A percentile compares a stretch with the other conserved stretches of the same genome.
These are phyloP conservation scores for Candida tropicalis DNA, from an alignment of 1,139 yeast genomes.

Conservation along the genomic window DNA sequence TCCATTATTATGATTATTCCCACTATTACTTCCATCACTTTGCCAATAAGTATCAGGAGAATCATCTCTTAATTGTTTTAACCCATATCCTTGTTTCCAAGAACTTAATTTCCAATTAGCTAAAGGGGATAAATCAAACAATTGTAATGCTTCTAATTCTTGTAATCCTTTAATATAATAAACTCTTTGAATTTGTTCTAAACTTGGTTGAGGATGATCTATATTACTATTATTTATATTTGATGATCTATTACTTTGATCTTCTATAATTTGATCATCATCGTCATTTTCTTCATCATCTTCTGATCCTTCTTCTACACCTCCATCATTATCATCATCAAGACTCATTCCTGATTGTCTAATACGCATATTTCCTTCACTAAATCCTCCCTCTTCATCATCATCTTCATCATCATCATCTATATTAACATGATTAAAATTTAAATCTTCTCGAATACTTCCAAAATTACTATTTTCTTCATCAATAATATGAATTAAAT, in stretches of 20 bases:
- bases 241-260: slow-evolving; percentile 6
- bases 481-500: slow-evolving; percentile 15
- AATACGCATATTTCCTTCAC: slow-evolving; percentile 3
- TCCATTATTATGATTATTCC: slow-evolving; percentile 16
- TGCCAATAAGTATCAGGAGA: slow-evolving; percentile 87
- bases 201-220: slow-evolving; percentile 28
- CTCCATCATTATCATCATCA: slow-evolving; percentile 8
- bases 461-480: slow-evolving; percentile 19
- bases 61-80: slow-evolving; percentile 72
- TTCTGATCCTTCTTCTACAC: too few relatives aligned
- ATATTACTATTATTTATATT: slow-evolving; percentile 3
- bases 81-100: slow-evolving; percentile 70
- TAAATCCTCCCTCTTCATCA: neutral
- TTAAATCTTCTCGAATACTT: neutral
- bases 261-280: slow-evolving; percentile 5
- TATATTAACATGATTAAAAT: slow-evolving; percentile 1
- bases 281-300: slow-evolving; percentile 5
- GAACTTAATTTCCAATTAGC: slow-evolving; percentile 91
- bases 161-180: slow-evolving; percentile 52
- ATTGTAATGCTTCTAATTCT: slow-evolving; percentile 58
- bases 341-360: slow-evolving; percentile 6
- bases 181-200: slow-evolving; percentile 44
- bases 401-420: slow-evolving; percentile 9
- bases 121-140: slow-evolving; percentile 73
- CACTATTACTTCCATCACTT: slow-evolving; percentile 70